Evolutionary conservation across 352 stramenopile genomes (phyloP).

Genomic region (Phytophthora idaei): DNA sequence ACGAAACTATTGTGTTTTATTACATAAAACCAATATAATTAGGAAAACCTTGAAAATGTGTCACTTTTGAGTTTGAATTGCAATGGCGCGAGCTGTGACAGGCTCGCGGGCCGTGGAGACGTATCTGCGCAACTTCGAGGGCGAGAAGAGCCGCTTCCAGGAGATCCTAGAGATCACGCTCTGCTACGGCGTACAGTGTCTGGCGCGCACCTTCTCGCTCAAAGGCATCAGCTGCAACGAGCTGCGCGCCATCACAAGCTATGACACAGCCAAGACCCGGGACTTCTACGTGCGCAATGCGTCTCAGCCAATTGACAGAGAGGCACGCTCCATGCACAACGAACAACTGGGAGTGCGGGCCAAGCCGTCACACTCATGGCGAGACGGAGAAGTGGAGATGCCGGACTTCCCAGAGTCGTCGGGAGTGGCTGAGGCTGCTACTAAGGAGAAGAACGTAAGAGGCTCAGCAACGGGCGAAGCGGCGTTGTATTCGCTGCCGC

Average conservation of each 20-base stretch:
- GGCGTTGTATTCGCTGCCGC: conserved; percentile 31
- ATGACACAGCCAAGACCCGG: conserved; percentile 41
- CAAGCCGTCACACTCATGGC: conserved; percentile 75
- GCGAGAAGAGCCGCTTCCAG: conserved; percentile 48
- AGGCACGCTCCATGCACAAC: conserved; percentile 5
- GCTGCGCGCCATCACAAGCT: conserved; percentile 61
- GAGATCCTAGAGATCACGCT: conserved; percentile 75
- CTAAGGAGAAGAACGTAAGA: neutral
- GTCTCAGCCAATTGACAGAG: conserved; percentile 7
- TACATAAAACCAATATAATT: neutral
- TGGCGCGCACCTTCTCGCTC: conserved; percentile 68
- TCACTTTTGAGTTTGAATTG: conserved; percentile 24
- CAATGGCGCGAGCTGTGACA: conserved; percentile 21
- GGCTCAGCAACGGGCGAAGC: neutral
- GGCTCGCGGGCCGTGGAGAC: conserved; percentile 57
- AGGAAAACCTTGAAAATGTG: neutral
- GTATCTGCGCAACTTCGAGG: conserved; percentile 72
- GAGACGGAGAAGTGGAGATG: conserved; percentile 56
- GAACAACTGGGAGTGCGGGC: conserved; percentile 34
- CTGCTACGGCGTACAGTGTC: conserved; percentile 75
- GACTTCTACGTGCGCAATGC: conserved; percentile 72
- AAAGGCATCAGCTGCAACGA: conserved; percentile 65
- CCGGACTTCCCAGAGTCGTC: conserved; percentile 26
- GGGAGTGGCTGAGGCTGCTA: neutral
- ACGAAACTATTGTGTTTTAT: neutral